Evolutionary conservation across 2,329 filamentous ascomycete genomes (phyloP), one percentile per base, ranked within the genome.

Genomic region (Cladosporium halotolerans): DNA sequence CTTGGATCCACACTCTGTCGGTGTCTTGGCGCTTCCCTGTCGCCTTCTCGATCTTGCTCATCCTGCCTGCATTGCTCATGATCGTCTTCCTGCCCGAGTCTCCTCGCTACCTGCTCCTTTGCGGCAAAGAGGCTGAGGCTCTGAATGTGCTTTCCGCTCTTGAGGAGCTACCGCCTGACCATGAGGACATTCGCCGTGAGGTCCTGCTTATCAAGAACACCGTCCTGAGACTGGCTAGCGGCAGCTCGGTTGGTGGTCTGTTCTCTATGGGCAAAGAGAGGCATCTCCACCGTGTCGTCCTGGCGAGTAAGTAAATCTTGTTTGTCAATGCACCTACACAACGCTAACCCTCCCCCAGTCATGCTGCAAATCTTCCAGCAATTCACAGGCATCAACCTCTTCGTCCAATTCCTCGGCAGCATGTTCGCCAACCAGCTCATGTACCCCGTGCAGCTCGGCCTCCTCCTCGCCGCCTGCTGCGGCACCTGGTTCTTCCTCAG

Each of bases 401-500:
- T 56, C 44, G 53, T 49, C 18, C 51, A 55, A 10, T 55, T 46
- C 51, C 50, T 53, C 9, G 49, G 52, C 13, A 51, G 45, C 18
- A 53, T 62, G 44, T 61, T 61, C 38, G 44, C 54, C n/a, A 45
- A 49, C 14, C 55, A 50, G 16, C 53, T 61, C 18, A 55, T 53
- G 7, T 62, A 62, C 36, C 50, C 58, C 16, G 45, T 53, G 7
- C 53, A 57, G 2, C 45, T 58, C 7, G 56, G 57, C 8, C 45
- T 61, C 14, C 54, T 66, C 19, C 11, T 63, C 43, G 58, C 60
- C n/a, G 59, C 57, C 4, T 58, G 54, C 19, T 57, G 63, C 11
- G 59, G 59, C 7, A 62, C 60, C 9, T 60, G 59, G 41, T 64
- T 62, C 53, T 62, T 63, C 39, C 41, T 65, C 14, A 55, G 55